Evolutionary conservation across 768 basidiomycete genomes (phyloP), one percentile per base, ranked within the genome.

Genomic region (Boletus edulis): DNA sequence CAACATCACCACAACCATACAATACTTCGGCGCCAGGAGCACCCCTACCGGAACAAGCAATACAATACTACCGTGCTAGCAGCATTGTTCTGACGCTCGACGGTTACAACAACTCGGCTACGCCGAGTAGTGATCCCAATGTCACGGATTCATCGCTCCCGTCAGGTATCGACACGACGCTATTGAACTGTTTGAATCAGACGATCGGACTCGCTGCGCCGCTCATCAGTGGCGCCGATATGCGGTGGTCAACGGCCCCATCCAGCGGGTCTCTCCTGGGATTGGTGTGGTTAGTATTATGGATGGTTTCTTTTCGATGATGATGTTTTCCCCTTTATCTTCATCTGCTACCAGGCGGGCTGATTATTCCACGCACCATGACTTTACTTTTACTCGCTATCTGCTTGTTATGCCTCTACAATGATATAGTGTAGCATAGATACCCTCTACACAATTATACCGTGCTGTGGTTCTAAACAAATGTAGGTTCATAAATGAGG

Each of bases 41-140:
- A 2, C 72, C 74, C 13, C 63, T 63, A 38, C 81, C 85, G 0
- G 81, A 83, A 59, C 79, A 85, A 61, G 78, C 76, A 0, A 60
- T 87, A n/a, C 81, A 87, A 53, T 89, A 88, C 66, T 89, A 84
- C 62, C 83, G 86, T 31, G 81, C 83, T 2, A 85, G 84, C 62
- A 85, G 79, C 42, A 76, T 86, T 35, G 80, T 78, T 2, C 73
- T 88, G 24, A 78, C 83, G 1, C 71, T 87, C 4, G 81, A 88
- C 50, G 82, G 82, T 0, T 88, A 88, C 64, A 87, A 88, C 61
- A 79, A 88, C 56, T 82, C 83, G 0, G 81, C 76, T 7, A 78
- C 73, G 4, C 68, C 82, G 24, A 68, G 66, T 37, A 61, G 56
- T 29, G 72, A 81, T 22, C 67, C 74, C 10, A 78, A 73, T 29